A percentile compares a stretch with the other conserved stretches of the same genome.
Evolutionary conservation across 306 rosid species (phyloP).

Genomic region (Gastrolobium bilobum): DNA sequence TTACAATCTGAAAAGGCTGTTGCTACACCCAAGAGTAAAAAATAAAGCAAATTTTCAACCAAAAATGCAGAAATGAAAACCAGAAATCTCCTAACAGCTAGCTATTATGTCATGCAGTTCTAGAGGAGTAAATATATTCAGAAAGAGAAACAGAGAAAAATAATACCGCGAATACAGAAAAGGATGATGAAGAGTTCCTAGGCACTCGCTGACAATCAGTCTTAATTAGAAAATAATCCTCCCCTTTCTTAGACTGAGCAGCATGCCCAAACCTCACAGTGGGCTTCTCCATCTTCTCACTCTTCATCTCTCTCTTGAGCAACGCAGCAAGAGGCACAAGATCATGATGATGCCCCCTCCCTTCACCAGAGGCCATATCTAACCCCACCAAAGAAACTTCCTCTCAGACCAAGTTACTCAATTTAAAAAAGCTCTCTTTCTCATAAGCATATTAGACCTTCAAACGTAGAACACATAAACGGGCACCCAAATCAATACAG

Average conservation of each 20-base stretch:
- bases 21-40: conserved; percentile 31
- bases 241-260: conserved; percentile 94
- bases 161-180: conserved; percentile 92
- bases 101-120: conserved; percentile 1
- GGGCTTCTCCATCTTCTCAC: conserved; percentile 94
- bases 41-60: background rate
- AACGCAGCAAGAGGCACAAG: conserved; percentile 95
- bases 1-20: conserved; percentile 34
- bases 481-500: conserved; percentile 17
- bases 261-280: conserved; percentile 83
- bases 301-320: conserved; percentile 86
- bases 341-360: conserved; percentile 74
- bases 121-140: conserved; percentile 26
- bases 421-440: conserved; percentile 45
- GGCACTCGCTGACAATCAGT: conserved; percentile 86
- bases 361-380: conserved; percentile 78
- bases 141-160: conserved; percentile 27
- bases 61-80: conserved; percentile 26
- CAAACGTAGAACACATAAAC: conserved; percentile 35
- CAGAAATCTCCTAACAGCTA: conserved; percentile 31
- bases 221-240: conserved; percentile 83
- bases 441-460: conserved; percentile 51
- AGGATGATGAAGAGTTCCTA: conserved; percentile 79
- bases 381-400: conserved; percentile 45
- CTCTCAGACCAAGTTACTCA: conserved; percentile 44